Evolutionary conservation across 495 filamentous ascomycete genomes (phyloP), one percentile per base, ranked within the genome.

Genomic region (Annulohypoxylon stygium): DNA sequence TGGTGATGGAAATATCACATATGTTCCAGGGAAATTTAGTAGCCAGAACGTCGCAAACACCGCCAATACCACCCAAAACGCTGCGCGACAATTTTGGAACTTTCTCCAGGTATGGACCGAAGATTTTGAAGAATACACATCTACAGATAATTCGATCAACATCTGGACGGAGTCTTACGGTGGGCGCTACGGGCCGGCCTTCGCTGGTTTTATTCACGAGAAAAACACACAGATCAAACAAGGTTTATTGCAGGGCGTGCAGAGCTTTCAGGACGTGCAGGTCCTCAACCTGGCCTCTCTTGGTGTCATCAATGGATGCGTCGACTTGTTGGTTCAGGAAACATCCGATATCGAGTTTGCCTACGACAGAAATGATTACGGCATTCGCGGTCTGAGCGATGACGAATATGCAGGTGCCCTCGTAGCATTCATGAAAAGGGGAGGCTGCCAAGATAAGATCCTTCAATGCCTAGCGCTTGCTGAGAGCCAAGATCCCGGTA

Each of bases 291-390:
- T 92, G 26, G 84, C 83, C 60, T 86, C 88, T 25, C 77, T 90
- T 7, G 83, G 86, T 6, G 85, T 90, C 37, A 71, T 92, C 50
- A 96, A 94, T 76, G 92, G 90, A n/a, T 92, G 91, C 72, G 84
- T 94, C 30, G 92, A 95, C 78, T 80, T 88, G 41, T 72, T 86
- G n/a, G 84, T 88, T 1, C 92, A 95, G 80, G 84, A 82, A 16
- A 84, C 86, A 4, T 85, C 79, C 18, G 93, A 91, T 68, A 86
- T 89, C 0, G 79, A 87, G 5, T 88, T 91, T 73, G 91, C 90
- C 16, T 86, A 88, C 67, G 88, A 91, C 80, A 95, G 10, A 34
- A 64, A 94, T 73, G 91, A 91, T 4, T 95, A 93, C 72, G 87
- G 86, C n/a, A 87, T 94, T 37, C 72, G 87, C 43, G 82, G 88